Base-by-base conservation (phyloP, 306 rosid genomes). In the Vicia faba region DNA sequence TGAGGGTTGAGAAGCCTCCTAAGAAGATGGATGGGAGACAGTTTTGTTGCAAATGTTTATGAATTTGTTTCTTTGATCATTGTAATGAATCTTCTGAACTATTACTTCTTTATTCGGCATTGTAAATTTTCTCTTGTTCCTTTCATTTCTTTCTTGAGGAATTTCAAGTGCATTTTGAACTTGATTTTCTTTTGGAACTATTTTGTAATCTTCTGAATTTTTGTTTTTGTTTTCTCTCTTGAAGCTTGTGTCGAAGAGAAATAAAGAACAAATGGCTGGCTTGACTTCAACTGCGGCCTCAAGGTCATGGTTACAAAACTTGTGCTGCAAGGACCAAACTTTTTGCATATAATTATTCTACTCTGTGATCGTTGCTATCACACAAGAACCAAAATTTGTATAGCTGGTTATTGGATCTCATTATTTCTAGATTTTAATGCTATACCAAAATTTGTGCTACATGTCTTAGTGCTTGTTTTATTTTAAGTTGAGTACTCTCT, bases 231-330 rank as follows among this genome's bases (percentile, higher is more conserved):
- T 1, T 66, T 70, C 66, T 39, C 41, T 54, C 54, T 68, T 72
- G 61, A 62, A 81, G 85, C 85, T 64, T 81, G 79, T 53, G 59
- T 51, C 46, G 76, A 78, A 54, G 82, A 77, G 73, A 73, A 59
- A 45, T 81, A 68, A 73, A 25, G 79, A 73, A 56, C 49, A 19
- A 46, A 16, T 68, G 49, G 58, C 48, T 4, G 57, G 41, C 11
- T 46, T 62, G 31, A 31, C 45, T 63, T 76, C 69, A 25, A 8
- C 14, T 65, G 23, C 25, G 46, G 48, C 60, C 29, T 73, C 55
- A 36, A 39, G 44, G 57, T 59, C 60, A 49, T 65, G 53, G 62
- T 43, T 60, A 36, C 53, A 50, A 38, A 33, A 7, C 48, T 61
- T 48, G 33, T 61, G 62, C 54, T 25, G 11, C 29, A 23, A 2